phyloP scores from a whole-genome alignment of 306 rosid genomes.

The Cicer chorassanicum region DNA sequence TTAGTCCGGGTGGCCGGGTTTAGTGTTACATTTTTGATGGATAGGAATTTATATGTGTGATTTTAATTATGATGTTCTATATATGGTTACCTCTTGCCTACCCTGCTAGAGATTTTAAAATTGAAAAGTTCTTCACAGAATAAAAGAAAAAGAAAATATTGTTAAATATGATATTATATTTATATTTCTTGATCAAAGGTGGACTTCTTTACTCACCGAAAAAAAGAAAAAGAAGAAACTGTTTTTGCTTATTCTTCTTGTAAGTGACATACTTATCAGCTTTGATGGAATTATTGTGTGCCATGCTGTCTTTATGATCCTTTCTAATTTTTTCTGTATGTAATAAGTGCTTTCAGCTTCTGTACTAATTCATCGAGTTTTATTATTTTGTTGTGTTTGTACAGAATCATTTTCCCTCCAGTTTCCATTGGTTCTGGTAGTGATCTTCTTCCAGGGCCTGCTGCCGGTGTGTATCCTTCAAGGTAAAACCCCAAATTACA shows the following conservation, averaged over 20 bases:
- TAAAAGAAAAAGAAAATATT: neutral
- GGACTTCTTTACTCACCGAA: neutral
- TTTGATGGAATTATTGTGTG: constrained; percentile 18
- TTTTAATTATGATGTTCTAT: neutral
- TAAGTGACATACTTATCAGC: constrained; percentile 1
- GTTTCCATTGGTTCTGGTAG: constrained; percentile 58
- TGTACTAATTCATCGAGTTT: constrained; percentile 10
- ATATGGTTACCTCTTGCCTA: neutral
- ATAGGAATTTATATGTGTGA: constrained; percentile 19
- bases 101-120: too few relatives aligned
- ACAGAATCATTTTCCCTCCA: constrained; percentile 64
- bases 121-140: too few relatives aligned
- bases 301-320: constrained; percentile 5
- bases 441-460: constrained; percentile 79
- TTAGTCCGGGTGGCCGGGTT: neutral
- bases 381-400: constrained; percentile 31
- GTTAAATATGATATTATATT: constrained; percentile 4
- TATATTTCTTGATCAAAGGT: neutral
- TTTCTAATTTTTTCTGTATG: neutral
- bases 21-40: neutral
- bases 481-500: constrained; percentile 56
- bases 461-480: constrained; percentile 72
- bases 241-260: neutral
- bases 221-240: too few relatives aligned
- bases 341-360: neutral